These are phyloP conservation scores for Penicillium diatomitis DNA, from an alignment of 495 filamentous ascomycete species.

Conservation along the genomic window DNA sequence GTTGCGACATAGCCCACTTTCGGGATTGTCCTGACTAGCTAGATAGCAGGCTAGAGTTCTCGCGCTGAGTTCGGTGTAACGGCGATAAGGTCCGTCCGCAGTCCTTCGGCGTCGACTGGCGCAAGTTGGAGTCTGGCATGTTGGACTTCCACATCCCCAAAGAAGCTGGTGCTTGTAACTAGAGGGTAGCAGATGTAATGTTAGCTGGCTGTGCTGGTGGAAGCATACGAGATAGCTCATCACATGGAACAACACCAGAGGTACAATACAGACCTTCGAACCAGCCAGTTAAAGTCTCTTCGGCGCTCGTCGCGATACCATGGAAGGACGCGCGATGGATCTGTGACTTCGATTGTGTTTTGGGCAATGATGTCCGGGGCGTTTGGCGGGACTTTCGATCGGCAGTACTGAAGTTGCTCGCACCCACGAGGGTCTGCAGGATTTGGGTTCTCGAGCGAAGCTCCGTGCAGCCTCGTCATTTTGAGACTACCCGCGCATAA, in stretches of 20 bases:
- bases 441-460: slow-evolving; percentile 31
- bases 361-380: slow-evolving; percentile 38
- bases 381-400: slow-evolving; percentile 39
- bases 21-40: slow-evolving; percentile 70
- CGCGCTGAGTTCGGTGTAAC: slow-evolving; percentile 61
- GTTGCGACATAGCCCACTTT: slow-evolving; percentile 61
- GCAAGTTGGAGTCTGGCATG: slow-evolving; percentile 70
- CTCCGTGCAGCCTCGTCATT: slow-evolving; percentile 42
- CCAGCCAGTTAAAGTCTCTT: slow-evolving; percentile 43
- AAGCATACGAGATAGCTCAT: neutral
- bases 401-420: slow-evolving; percentile 23
- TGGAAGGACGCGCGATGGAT: slow-evolving; percentile 36
- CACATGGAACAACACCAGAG: slow-evolving; percentile 3
- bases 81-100: slow-evolving; percentile 58
- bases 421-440: slow-evolving; percentile 17
- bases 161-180: slow-evolving; percentile 82
- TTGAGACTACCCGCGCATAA: slow-evolving; percentile 22
- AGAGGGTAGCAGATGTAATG: neutral
- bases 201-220: neutral
- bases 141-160: slow-evolving; percentile 62
- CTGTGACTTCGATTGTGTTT: slow-evolving; percentile 41
- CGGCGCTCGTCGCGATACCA: slow-evolving; percentile 42
- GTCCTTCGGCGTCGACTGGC: slow-evolving; percentile 64
- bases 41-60: slow-evolving; percentile 70
- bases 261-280: slow-evolving; percentile 35